These are phyloP conservation scores for Biscutella laevigata DNA, from an alignment of 441 rosid species.

Conservation along the genomic window DNA sequence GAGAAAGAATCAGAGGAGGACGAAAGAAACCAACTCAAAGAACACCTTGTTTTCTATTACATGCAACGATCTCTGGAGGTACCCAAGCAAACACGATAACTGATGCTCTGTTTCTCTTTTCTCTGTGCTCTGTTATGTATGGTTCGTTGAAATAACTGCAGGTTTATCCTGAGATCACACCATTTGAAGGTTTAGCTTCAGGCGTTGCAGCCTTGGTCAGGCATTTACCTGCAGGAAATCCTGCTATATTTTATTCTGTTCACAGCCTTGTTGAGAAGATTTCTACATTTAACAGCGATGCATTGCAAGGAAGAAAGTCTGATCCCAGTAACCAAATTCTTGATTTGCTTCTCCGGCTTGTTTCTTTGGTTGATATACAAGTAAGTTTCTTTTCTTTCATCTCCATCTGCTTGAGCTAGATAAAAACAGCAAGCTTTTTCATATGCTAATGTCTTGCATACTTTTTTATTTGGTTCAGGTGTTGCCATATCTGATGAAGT, in stretches of 20 bases:
- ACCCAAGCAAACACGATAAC: slow-evolving; percentile 21
- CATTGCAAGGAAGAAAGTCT: slow-evolving; percentile 55
- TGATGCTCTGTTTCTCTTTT: neutral
- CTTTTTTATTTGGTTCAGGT: slow-evolving; percentile 34
- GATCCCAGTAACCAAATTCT: slow-evolving; percentile 54
- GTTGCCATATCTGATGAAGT: slow-evolving; percentile 64
- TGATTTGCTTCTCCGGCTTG: slow-evolving; percentile 68
- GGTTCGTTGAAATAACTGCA: slow-evolving; percentile 25
- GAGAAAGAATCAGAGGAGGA: slow-evolving; percentile 46
- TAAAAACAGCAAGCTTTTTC: neutral
- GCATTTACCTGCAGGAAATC: slow-evolving; percentile 90
- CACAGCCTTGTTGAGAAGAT: slow-evolving; percentile 68
- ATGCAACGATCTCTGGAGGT: slow-evolving; percentile 76
- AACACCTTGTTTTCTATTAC: slow-evolving; percentile 77
- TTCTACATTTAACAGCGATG: slow-evolving; percentile 34
- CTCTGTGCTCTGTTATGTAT: neutral
- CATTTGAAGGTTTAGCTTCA: slow-evolving; percentile 93
- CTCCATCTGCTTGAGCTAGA: neutral
- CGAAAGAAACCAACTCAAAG: slow-evolving; percentile 51
- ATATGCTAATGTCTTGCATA: neutral
- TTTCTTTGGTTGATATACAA: slow-evolving; percentile 78
- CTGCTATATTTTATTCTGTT: slow-evolving; percentile 68
- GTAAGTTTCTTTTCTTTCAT: slow-evolving; percentile 30
- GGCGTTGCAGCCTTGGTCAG: slow-evolving; percentile 77
- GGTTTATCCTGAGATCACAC: slow-evolving; percentile 75